Conservation (phyloP, 768 basidiomycete genomes). For the Podaxis sp. region DNA sequence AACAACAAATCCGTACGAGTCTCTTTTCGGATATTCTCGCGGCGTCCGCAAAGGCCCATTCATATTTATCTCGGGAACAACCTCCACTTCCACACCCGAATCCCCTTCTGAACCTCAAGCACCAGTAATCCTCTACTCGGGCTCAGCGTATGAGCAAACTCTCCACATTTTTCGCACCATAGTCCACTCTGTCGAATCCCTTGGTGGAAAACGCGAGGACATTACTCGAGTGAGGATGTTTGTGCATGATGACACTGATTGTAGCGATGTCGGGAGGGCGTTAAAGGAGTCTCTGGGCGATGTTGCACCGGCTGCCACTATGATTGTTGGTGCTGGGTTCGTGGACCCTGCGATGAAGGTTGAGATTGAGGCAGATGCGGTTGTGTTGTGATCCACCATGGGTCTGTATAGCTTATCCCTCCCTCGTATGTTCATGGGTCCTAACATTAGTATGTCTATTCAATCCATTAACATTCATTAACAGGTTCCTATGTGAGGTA, state of each 20-base stretch:
- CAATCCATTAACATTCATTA: too few relatives aligned
- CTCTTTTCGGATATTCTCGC: conserved; percentile 48
- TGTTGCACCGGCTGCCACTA: conserved; percentile 47
- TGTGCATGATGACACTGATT: conserved; percentile 39
- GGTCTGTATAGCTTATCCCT: too few relatives aligned
- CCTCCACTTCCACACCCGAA: conserved; percentile 25
- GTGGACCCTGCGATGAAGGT: conserved; percentile 48
- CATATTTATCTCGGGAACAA: conserved; percentile 54
- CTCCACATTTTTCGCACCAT: conserved; percentile 43
- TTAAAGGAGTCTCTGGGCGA: conserved; percentile 43
- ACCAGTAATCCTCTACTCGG: conserved; percentile 33
- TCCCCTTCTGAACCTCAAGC: neutral
- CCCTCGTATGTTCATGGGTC: too few relatives aligned
- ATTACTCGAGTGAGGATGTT: conserved; percentile 50
- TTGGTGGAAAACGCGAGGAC: conserved; percentile 43
- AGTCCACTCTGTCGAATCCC: conserved; percentile 35
- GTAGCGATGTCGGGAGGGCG: conserved; percentile 33
- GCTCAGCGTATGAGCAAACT: conserved; percentile 46
- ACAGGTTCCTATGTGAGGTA: too few relatives aligned
- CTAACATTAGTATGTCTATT: too few relatives aligned
- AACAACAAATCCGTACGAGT: conserved; percentile 50
- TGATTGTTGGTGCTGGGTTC: conserved; percentile 48
- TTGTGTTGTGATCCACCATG: conserved; percentile 25
- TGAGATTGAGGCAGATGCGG: conserved; percentile 54
- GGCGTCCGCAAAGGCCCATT: conserved; percentile 50